Evolutionary conservation across 306 rosid genomes (phyloP).

Genomic region (Styphnolobium japonicum): DNA sequence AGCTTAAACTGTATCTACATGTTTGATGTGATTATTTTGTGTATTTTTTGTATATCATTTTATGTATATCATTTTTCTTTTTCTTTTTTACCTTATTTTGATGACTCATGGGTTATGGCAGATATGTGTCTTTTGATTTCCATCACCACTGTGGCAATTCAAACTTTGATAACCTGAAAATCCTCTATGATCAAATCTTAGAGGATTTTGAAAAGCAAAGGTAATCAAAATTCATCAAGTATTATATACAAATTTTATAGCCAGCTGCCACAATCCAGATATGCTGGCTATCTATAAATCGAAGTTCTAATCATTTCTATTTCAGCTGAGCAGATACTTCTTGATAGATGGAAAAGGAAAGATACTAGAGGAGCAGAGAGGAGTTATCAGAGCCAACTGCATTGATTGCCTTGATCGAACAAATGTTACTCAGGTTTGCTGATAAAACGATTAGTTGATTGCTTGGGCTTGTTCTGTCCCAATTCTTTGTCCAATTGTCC

Average conservation of each 20-base stretch:
- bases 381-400: constrained; percentile 77
- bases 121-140: constrained; percentile 90
- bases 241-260: neutral
- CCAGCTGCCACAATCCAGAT: constrained; percentile 39
- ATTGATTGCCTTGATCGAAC: constrained; percentile 97
- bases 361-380: constrained; percentile 69
- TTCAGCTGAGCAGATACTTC: constrained; percentile 97
- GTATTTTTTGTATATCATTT: neutral
- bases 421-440: constrained; percentile 88
- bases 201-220: constrained; percentile 89
- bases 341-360: constrained; percentile 66
- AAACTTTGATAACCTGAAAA: constrained; percentile 65
- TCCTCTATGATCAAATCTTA: constrained; percentile 69
- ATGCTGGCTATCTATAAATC: constrained; percentile 53
- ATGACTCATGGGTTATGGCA: constrained; percentile 35
- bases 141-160: constrained; percentile 70
- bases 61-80: too few relatives aligned
- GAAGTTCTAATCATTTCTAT: constrained; percentile 64
- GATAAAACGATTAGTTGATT: neutral
- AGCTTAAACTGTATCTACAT: constrained; percentile 8
- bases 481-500: constrained; percentile 5
- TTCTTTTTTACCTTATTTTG: neutral
- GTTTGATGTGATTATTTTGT: constrained; percentile 16
- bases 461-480: neutral
- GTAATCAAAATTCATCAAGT: constrained; percentile 44